Evolutionary conservation across 2,329 filamentous ascomycete genomes (phyloP).

Genomic region (Alternaria sp.): DNA sequence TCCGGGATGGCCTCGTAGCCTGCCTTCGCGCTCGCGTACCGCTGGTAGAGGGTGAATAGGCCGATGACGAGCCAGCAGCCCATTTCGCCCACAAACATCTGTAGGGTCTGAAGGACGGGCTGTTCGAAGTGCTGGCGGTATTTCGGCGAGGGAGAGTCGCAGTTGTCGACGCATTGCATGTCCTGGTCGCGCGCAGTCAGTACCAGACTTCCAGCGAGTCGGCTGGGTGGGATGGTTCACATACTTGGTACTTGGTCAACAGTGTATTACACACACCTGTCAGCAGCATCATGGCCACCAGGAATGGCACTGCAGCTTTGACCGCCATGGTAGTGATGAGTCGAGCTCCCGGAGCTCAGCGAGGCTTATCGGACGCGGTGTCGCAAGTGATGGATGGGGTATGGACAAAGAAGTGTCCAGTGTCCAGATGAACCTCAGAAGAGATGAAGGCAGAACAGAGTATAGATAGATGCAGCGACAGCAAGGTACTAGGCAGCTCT

Average conservation of each 20-base stretch:
- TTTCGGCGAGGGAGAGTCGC: constrained; percentile 70
- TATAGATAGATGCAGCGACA: constrained; percentile 7
- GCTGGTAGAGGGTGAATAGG: constrained; percentile 69
- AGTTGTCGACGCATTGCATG: constrained; percentile 95
- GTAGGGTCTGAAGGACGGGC: constrained; percentile 91
- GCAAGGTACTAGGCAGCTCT: constrained; percentile 28
- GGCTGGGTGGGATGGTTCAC: constrained; percentile 14
- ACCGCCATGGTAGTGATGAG: constrained; percentile 65
- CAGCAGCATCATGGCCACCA: constrained; percentile 95
- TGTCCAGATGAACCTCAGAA: constrained; percentile 1
- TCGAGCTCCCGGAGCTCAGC: constrained; percentile 20
- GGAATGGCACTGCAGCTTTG: constrained; percentile 75
- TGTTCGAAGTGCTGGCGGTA: constrained; percentile 83
- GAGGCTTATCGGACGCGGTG: constrained; percentile 15
- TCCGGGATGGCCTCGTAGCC: constrained; percentile 72
- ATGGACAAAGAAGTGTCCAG: constrained; percentile 17
- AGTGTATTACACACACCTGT: constrained; percentile 97
- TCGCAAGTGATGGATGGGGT: background rate
- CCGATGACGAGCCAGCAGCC: constrained; percentile 94
- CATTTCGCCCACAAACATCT: constrained; percentile 98
- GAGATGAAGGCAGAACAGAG: background rate
- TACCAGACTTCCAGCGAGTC: background rate
- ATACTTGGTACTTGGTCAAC: constrained; percentile 92
- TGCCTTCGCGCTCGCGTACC: constrained; percentile 56
- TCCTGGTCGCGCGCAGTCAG: constrained; percentile 63